Evolutionary conservation across 495 filamentous ascomycete species (phyloP).

Genomic region (Lophiostoma macrostomum): DNA sequence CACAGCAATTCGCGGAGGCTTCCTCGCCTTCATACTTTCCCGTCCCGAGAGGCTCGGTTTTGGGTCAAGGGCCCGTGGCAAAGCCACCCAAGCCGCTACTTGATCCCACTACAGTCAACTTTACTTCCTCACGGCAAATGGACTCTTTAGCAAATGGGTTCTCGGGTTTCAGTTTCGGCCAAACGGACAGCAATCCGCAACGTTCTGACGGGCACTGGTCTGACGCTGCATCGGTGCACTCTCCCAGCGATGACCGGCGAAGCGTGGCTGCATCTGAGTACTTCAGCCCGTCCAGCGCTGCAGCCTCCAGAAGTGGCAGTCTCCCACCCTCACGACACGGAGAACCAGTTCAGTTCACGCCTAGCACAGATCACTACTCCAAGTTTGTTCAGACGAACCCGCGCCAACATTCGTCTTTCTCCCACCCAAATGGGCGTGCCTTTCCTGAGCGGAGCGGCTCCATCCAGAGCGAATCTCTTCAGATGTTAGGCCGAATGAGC

Average conservation of each 20-base stretch:
- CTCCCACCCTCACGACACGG: constrained; percentile 44
- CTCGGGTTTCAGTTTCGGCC: constrained; percentile 16
- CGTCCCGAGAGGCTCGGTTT: background rate
- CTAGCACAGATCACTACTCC: constrained; percentile 15
- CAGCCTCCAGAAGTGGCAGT: constrained; percentile 42
- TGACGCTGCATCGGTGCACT: constrained; percentile 30
- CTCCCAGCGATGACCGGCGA: constrained; percentile 39
- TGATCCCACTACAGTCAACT: constrained; percentile 26
- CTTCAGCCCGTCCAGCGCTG: constrained; percentile 37
- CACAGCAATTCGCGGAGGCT: constrained; percentile 25
- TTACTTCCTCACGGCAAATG: constrained; percentile 14
- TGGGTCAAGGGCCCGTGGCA: constrained; percentile 16
- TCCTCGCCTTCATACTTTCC: constrained; percentile 17
- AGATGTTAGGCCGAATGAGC: constrained; percentile 19
- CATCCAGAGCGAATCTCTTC: constrained; percentile 41
- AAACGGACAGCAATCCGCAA: constrained; percentile 8
- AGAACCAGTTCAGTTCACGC: constrained; percentile 32
- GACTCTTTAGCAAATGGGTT: constrained; percentile 22
- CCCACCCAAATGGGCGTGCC: constrained; percentile 34
- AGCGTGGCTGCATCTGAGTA: constrained; percentile 32
- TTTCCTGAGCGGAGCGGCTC: constrained; percentile 42
- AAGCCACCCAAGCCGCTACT: constrained; percentile 27
- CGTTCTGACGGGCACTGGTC: constrained; percentile 30
- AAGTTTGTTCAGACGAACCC: constrained; percentile 11
- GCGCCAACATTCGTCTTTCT: constrained; percentile 33